These are phyloP conservation scores for Cercospora brassicicola DNA, from an alignment of 2,329 filamentous ascomycete genomes.

Conservation along the genomic window DNA sequence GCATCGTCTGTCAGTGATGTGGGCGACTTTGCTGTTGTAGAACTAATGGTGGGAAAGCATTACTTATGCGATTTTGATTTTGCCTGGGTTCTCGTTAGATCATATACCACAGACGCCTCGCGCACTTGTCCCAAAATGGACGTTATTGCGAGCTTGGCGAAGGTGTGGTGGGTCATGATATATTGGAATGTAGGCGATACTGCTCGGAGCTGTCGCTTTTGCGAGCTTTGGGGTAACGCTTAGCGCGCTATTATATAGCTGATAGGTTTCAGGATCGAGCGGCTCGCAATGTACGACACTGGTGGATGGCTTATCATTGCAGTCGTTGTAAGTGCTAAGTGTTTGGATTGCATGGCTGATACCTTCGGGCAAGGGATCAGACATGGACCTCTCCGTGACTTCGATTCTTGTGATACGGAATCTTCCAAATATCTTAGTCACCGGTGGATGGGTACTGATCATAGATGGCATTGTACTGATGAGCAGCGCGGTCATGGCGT, in stretches of 20 bases:
- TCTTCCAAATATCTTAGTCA: background rate
- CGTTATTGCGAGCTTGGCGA: background rate
- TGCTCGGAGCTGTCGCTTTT: background rate
- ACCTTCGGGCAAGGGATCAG: background rate
- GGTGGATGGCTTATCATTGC: background rate
- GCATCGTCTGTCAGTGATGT: background rate
- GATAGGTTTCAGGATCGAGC: background rate
- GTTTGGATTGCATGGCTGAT: background rate
- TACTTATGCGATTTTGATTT: background rate
- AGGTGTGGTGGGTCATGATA: background rate
- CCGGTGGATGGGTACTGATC: background rate
- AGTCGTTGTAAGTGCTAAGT: background rate
- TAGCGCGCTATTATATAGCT: background rate
- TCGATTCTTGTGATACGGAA: background rate
- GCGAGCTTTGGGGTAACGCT: background rate
- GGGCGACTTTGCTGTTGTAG: background rate
- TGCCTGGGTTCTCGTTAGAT: background rate
- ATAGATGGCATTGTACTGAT: background rate
- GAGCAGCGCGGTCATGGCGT: too few relatives aligned
- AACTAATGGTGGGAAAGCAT: background rate
- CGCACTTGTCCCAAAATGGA: constrained; percentile 5
- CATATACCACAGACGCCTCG: background rate
- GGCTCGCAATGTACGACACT: background rate
- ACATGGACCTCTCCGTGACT: background rate
- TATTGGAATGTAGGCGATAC: background rate